Base-by-base conservation (phyloP, 2,329 filamentous ascomycete genomes). In the Botrytis fabae region DNA sequence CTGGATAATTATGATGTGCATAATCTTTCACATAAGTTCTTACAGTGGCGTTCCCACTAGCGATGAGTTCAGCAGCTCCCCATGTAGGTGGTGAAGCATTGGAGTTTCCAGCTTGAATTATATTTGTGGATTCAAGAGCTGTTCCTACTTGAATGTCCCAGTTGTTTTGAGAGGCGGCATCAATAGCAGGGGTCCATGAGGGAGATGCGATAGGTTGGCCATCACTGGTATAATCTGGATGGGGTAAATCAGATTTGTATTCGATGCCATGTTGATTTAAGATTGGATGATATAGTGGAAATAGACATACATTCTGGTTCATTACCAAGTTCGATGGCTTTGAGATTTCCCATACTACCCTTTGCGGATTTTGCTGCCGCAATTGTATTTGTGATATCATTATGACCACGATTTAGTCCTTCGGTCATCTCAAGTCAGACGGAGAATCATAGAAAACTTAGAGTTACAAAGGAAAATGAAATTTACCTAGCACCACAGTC, bases 251-350 rank as follows among this genome's bases (percentile, higher is more conserved):
- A 74, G 61, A 42, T 40, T 25, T 57, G 25, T 42, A 7, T 25
- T 32, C n/a, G 48, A 22, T 61, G 16, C 22, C 16, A 14, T 35
- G 9, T 20, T 28, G 54, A 57, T 38, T 2, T 25, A 9, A 14
- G 4, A 14, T n/a, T 40, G 40, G 44, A 28, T 22, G 14, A 14
- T 2, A n/a, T 32, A 32, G 10, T 35, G 4, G 38, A 59, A 12
- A 77, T 75, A 40, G 77, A 74, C 84, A 75, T 76, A 87, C 86
- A 87, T 74, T 88, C 85, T 5, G 87, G 87, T 72, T 89, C 87
- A 75, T 89, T 89, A 2, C 87, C 87, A 1, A 89, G 81, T 76
- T 89, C 87, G 48, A 89, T 86, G 4, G 87, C 85, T 28, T 85
- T 80, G 18, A 89, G 78, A 74, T 87, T 89, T 7, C 74, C 75